Evolutionary conservation across 768 basidiomycete genomes (phyloP), one percentile per base, ranked within the genome.

Genomic region (Thelephora ganbajun): DNA sequence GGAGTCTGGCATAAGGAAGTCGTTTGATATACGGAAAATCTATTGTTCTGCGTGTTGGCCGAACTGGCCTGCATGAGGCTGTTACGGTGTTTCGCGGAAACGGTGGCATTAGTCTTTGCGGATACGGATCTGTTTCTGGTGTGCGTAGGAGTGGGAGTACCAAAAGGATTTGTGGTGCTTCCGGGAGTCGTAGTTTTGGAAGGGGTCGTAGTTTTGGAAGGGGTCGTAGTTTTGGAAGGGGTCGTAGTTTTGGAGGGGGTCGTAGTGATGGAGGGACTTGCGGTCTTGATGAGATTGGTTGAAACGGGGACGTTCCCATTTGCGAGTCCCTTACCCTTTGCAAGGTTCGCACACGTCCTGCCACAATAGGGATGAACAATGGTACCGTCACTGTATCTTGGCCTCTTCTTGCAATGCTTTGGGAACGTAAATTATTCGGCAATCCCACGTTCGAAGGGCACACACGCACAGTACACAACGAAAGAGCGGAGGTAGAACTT

Each of bases 401-500:
- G 77, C 35, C 76, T 70, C 49, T 67, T 68, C 50, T 73, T 72
- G 60, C 79, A 81, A 51, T 70, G 71, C 79, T 81, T n/a, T 30
- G 26, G 9, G 26, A 30, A 30, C 26, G 26, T 9, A 9, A 30
- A 30, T 4, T 30, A 9, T 30, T 30, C 26, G 9, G 9, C 26
- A 30, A 30, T 30, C 9, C 26, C 26, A 30, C 26, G 26, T 30
- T 30, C 4, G 26, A 30, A 30, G 26, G 9, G 39, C 11, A 14
- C 12, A 1, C 9, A 41, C 12, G 6, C 39, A 41, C 18, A 41
- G 9, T 16, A 22, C 39, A 22, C 16, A 9, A 41, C 22, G 18
- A 41, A 41, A 41, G 18, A 9, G 39, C 22, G 16, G 22, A 14
- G 14, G 6, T 18, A 7, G 9, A 14, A 6, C 7, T 14, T 9